These are phyloP conservation scores for Blastocystis sp. DNA, from an alignment of 352 stramenopile species.

Conservation along the genomic window DNA sequence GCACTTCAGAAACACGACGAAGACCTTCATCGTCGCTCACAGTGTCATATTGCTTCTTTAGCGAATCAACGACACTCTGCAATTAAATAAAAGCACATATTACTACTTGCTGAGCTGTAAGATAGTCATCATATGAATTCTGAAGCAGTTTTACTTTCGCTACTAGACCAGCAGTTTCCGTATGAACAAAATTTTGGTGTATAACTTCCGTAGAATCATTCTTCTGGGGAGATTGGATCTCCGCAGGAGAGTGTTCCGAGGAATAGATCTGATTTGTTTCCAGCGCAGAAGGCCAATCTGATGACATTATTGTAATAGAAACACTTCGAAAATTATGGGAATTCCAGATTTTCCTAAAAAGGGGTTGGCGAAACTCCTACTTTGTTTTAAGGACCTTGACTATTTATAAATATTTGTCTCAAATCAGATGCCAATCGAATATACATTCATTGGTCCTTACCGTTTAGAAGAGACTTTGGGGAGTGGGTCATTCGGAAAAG, in stretches of 20 bases:
- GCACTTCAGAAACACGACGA: background rate
- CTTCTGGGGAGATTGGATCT: background rate
- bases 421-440: slow-evolving; percentile 2
- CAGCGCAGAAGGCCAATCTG: background rate
- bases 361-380: background rate
- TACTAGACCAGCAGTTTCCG: background rate
- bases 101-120: slow-evolving; percentile 2
- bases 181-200: background rate
- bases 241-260: background rate
- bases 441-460: slow-evolving; percentile 82
- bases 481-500: slow-evolving; percentile 98
- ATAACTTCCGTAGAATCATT: background rate
- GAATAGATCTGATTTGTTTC: background rate
- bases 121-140: slow-evolving; percentile 20
- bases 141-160: slow-evolving; percentile 8
- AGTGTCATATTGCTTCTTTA: background rate
- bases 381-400: background rate
- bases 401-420: background rate
- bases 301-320: background rate
- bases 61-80: background rate
- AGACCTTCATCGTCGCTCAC: background rate
- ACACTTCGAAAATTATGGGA: background rate
- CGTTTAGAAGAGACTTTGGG: slow-evolving; percentile 95
- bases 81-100: background rate
- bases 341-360: background rate